Conservation (phyloP, 352 stramenopile species). For the Phytopythium helicoides region DNA sequence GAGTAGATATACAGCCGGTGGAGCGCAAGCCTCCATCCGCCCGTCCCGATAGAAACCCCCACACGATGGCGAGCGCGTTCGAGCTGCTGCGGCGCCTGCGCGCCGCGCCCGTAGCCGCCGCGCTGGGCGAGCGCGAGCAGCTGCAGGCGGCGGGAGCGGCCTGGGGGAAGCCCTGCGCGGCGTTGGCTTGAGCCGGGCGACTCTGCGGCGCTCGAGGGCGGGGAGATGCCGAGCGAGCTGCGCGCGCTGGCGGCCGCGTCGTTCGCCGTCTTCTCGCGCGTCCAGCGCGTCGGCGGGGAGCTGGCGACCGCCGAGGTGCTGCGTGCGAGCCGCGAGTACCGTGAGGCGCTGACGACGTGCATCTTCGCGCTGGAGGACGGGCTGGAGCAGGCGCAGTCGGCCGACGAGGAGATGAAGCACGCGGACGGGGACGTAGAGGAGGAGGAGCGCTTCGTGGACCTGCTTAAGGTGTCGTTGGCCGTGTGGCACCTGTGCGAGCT, state of each 20-base stretch:
- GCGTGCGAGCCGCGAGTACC: conserved; percentile 65
- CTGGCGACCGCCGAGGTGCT: conserved; percentile 23
- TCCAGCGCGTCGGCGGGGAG: conserved; percentile 8
- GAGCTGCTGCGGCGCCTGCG: conserved; percentile 44
- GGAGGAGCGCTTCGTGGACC: conserved; percentile 49
- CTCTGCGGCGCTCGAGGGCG: not conserved
- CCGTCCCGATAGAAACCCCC: no score
- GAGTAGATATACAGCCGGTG: no score
- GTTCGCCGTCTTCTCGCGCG: conserved; percentile 52
- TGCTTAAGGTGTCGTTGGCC: conserved; percentile 77
- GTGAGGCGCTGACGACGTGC: conserved; percentile 60
- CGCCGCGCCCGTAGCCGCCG: conserved; percentile 36
- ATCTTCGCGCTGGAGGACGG: conserved; percentile 67
- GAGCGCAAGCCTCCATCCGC: no score
- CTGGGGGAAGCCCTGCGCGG: conserved; percentile 50
- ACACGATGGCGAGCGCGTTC: conserved; percentile 25
- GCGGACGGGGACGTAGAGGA: conserved; percentile 13
- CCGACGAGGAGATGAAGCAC: conserved; percentile 8
- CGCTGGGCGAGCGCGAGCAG: conserved; percentile 8
- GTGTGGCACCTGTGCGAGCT: conserved; percentile 81
- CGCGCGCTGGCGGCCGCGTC: conserved; percentile 54
- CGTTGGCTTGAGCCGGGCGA: conserved; percentile 30
- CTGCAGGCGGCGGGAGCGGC: conserved; percentile 23
- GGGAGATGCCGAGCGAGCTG: conserved; percentile 50
- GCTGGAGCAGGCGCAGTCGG: conserved; percentile 15